These are phyloP conservation scores for Cytospora chrysosperma DNA, from an alignment of 2,329 filamentous ascomycete species.

Conservation along the genomic window DNA sequence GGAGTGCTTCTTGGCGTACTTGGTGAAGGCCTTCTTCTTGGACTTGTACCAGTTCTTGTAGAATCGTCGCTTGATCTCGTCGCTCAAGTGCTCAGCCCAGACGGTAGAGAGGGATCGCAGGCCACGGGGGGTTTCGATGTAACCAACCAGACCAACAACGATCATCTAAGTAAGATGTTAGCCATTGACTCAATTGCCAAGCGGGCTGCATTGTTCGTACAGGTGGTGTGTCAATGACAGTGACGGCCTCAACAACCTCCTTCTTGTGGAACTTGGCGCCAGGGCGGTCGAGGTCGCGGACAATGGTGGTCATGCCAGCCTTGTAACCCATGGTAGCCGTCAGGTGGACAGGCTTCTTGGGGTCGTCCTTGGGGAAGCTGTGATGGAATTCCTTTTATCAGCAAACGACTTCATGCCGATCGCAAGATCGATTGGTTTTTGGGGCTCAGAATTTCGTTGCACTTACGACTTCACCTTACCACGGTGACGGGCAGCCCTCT, in stretches of 20 bases:
- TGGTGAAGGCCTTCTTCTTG: conserved; percentile 99
- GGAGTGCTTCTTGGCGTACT: conserved; percentile 99
- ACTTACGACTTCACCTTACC: conserved; percentile 98
- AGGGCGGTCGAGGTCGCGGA: conserved; percentile 97
- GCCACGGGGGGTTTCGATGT: conserved; percentile 99
- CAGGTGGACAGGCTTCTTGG: conserved; percentile 99
- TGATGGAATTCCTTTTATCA: conserved; percentile 1
- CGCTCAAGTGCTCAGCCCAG: conserved; percentile 98
- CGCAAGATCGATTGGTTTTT: neutral
- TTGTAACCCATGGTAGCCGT: conserved; percentile 99
- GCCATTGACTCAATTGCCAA: conserved; percentile 70
- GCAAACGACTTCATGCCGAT: neutral
- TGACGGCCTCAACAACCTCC: conserved; percentile 87
- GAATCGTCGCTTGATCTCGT: conserved; percentile 99
- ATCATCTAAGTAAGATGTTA: conserved; percentile 85
- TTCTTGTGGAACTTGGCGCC: conserved; percentile 99
- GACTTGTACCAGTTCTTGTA: conserved; percentile 99
- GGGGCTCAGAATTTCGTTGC: conserved; percentile 22
- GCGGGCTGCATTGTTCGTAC: conserved; percentile 86
- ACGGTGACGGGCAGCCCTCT: conserved; percentile 90
- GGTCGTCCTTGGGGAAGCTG: conserved; percentile 99
- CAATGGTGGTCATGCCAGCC: conserved; percentile 99
- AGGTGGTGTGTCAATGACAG: conserved; percentile 88
- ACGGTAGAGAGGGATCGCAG: conserved; percentile 99
- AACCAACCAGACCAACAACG: conserved; percentile 98